Percentiles rank a stretch among this genome's conserved stretches.
Conservation (phyloP, 1,284 basidiomycete species). For the Trichosporon faecale region DNA sequence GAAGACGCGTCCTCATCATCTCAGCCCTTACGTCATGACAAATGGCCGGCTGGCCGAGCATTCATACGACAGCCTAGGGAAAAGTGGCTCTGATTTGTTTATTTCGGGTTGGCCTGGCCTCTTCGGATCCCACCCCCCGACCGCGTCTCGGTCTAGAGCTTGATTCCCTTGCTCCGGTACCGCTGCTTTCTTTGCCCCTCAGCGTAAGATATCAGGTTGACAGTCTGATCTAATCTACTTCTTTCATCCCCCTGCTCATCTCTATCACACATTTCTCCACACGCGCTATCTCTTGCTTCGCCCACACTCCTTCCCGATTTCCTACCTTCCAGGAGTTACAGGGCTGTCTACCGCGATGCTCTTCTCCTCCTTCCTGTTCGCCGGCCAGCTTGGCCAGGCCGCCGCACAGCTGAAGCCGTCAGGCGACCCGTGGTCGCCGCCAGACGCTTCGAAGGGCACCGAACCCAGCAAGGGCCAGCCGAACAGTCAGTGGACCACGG, state of each 20-base stretch:
- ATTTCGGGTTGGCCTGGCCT: background rate
- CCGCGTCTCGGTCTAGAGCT: background rate
- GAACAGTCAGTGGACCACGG: conserved; percentile 73
- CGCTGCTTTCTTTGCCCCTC: background rate
- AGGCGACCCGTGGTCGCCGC: conserved; percentile 52
- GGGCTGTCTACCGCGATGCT: background rate
- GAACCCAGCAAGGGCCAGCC: conserved; percentile 57
- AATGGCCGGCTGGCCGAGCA: background rate
- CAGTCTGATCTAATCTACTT: background rate
- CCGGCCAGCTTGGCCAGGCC: background rate
- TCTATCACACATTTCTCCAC: background rate
- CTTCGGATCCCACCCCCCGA: background rate
- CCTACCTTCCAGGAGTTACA: background rate
- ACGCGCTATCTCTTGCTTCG: background rate
- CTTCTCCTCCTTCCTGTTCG: background rate
- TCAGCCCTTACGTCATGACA: background rate
- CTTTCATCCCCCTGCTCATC: background rate
- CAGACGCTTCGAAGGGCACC: conserved; percentile 59
- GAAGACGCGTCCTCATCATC: background rate
- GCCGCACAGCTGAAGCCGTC: conserved; percentile 41
- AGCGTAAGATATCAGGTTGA: background rate
- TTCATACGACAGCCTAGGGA: background rate
- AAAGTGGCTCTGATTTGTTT: background rate
- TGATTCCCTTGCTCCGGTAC: background rate
- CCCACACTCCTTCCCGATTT: background rate